Percentiles rank a stretch among this genome's conserved stretches.
Conservation (phyloP, 495 filamentous ascomycete genomes). For the Mytilinidion resinicola region DNA sequence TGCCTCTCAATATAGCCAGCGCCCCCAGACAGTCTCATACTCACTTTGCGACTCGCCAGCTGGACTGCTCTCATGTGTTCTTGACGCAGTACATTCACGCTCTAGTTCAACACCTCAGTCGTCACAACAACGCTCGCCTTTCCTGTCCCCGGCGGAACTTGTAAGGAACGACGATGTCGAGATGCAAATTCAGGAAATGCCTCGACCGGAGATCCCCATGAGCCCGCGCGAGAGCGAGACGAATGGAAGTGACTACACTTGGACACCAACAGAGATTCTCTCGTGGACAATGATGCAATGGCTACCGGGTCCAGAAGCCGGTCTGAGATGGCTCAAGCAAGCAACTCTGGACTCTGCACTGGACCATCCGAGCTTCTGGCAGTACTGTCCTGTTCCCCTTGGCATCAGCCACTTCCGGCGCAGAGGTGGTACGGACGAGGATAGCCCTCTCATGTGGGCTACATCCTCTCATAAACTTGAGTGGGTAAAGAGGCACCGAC, state of each 20-base stretch:
- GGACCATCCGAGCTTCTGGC: constrained; percentile 12
- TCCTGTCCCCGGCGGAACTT: constrained; percentile 20
- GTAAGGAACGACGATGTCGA: constrained; percentile 7
- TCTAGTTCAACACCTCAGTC: neutral
- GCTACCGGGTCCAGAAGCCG: constrained; percentile 37
- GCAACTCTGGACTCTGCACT: constrained; percentile 10
- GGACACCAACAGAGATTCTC: constrained; percentile 34
- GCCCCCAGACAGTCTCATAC: constrained; percentile 35
- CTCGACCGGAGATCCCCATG: neutral
- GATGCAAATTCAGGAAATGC: neutral
- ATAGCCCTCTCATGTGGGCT: constrained; percentile 30
- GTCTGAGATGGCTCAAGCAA: constrained; percentile 32
- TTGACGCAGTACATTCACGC: constrained; percentile 30
- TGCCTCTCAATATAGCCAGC: constrained; percentile 17
- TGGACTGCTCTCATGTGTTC: constrained; percentile 32
- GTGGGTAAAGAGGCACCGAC: constrained; percentile 33
- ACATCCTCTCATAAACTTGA: constrained; percentile 26
- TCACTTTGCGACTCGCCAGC: constrained; percentile 37
- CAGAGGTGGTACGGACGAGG: constrained; percentile 1
- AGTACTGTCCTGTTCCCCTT: constrained; percentile 28
- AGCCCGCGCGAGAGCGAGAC: constrained; percentile 18
- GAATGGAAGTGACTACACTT: constrained; percentile 19
- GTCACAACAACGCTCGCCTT: constrained; percentile 18
- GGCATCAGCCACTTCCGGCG: constrained; percentile 32
- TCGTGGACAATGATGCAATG: constrained; percentile 41